Conservation (phyloP, 345 rosid species). For the Gossypium bickii region DNA sequence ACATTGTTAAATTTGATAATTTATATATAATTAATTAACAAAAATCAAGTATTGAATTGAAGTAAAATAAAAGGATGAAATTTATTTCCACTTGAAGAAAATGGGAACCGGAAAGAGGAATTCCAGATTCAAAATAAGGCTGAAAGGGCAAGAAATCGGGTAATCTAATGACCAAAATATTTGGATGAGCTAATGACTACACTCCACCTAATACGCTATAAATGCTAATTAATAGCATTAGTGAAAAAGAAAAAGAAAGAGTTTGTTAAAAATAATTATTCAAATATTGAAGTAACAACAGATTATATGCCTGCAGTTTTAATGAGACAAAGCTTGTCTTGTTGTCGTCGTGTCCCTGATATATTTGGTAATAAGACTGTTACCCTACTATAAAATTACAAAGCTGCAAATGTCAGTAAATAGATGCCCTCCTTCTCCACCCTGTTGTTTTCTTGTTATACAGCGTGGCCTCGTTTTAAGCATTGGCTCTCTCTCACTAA, state of each 20-base stretch:
- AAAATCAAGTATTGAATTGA: too few species aligned
- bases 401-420: neutral
- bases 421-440: neutral
- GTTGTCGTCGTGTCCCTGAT: neutral
- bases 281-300: neutral
- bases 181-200: slow-evolving; percentile 14
- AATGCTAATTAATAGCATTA: neutral
- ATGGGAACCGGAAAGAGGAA: neutral
- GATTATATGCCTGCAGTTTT: neutral
- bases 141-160: neutral
- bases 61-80: too few species aligned
- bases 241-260: neutral
- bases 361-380: neutral
- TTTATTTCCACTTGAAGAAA: neutral
- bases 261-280: neutral
- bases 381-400: neutral
- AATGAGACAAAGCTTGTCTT: neutral
- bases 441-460: neutral
- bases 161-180: neutral
- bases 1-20: too few species aligned
- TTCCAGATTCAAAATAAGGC: neutral
- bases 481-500: neutral
- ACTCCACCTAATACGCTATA: neutral
- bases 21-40: too few species aligned
- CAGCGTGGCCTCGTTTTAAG: slow-evolving; percentile 12